These are phyloP conservation scores for Akanthomyces dipterigenus DNA, from an alignment of 2,329 filamentous ascomycete species.

Conservation along the genomic window DNA sequence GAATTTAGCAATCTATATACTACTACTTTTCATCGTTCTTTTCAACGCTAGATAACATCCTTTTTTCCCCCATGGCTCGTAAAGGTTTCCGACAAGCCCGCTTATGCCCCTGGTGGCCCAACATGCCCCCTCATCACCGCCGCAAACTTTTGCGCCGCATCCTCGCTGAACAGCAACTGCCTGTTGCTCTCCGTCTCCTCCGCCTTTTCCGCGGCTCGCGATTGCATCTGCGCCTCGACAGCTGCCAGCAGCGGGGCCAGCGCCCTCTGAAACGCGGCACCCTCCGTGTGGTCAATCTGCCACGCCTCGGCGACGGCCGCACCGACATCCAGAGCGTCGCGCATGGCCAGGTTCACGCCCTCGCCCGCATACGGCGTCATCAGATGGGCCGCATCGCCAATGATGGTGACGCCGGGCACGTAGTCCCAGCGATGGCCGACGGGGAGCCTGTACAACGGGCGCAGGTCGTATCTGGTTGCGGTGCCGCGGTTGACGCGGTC, in stretches of 20 bases:
- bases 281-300: neutral
- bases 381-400: constrained; percentile 50
- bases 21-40: too few relatives aligned
- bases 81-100: too few relatives aligned
- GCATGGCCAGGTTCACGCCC: constrained; percentile 47
- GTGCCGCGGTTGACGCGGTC: constrained; percentile 12
- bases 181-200: neutral
- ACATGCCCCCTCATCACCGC: neutral
- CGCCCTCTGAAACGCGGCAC: neutral
- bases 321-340: constrained; percentile 40
- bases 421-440: constrained; percentile 35
- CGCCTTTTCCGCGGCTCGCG: neutral
- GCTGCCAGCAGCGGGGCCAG: constrained; percentile 13
- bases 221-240: constrained; percentile 19
- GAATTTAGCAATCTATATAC: too few relatives aligned
- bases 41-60: too few relatives aligned
- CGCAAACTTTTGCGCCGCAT: constrained; percentile 1
- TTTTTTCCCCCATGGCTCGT: too few relatives aligned
- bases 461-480: constrained; percentile 15
- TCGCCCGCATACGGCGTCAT: constrained; percentile 46
- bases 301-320: constrained; percentile 19
- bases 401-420: constrained; percentile 36
- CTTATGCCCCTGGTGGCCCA: neutral
- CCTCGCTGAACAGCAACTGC: neutral
- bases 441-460: constrained; percentile 34